A percentile compares a stretch with the other conserved stretches of the same genome.
Conservation (phyloP, 2,329 filamentous ascomycete species). For the Penicillium sclerotiorum region DNA sequence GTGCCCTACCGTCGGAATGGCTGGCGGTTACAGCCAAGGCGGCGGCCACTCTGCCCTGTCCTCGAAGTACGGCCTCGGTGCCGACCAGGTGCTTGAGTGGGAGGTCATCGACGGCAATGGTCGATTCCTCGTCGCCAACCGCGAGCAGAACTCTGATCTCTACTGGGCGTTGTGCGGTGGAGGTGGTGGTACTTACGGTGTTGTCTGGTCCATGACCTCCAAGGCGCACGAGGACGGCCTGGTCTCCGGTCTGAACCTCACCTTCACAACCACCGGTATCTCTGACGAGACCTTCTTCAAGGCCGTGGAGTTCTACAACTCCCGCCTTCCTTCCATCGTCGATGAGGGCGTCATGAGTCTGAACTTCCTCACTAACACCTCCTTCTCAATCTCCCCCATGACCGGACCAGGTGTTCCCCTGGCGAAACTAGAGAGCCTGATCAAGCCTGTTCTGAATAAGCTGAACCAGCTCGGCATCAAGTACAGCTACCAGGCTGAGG, state of each 20-base stretch:
- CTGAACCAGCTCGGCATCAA: conserved; percentile 9
- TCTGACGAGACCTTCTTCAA: conserved; percentile 51
- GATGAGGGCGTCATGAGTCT: conserved; percentile 14
- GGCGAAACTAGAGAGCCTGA: conserved; percentile 1
- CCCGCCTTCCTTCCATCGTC: conserved; percentile 10
- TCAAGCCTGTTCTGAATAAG: conserved; percentile 5
- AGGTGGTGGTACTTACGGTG: conserved; percentile 58
- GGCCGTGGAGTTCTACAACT: conserved; percentile 15
- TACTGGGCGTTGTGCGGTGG: conserved; percentile 27
- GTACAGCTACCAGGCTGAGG: conserved; percentile 7
- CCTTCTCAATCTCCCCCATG: conserved; percentile 13
- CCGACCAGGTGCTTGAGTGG: conserved; percentile 61
- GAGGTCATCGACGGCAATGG: conserved; percentile 56
- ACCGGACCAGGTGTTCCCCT: conserved; percentile 8
- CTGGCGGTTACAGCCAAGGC: conserved; percentile 63
- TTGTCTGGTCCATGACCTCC: conserved; percentile 60
- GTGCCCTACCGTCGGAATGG: conserved; percentile 58
- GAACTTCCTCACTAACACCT: conserved; percentile 9
- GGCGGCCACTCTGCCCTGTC: conserved; percentile 61
- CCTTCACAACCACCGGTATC: conserved; percentile 39
- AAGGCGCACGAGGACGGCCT: conserved; percentile 51
- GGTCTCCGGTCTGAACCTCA: conserved; percentile 50
- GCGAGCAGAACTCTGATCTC: conserved; percentile 20
- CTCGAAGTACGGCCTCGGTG: conserved; percentile 59
- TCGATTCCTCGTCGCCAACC: conserved; percentile 17